Evolutionary conservation across 139 green algal species (phyloP).

Genomic region (Chara braunii): DNA sequence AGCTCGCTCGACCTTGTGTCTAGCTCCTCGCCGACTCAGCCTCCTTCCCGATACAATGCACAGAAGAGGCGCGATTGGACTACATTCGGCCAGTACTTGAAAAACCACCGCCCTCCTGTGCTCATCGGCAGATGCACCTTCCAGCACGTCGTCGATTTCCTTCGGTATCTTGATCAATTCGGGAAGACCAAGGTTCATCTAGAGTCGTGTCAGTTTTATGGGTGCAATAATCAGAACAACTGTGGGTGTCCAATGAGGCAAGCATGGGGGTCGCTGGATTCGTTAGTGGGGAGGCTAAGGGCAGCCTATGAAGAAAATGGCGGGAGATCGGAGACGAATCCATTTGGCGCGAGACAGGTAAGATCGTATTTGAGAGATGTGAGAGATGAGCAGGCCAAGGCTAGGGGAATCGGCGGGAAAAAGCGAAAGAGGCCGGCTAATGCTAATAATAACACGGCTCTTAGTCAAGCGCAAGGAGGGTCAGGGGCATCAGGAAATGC

Average conservation of each 20-base stretch:
- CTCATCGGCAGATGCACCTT: constrained; percentile 16
- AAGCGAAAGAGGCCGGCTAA: too few species aligned
- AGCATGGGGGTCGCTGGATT: constrained; percentile 32
- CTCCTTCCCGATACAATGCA: constrained; percentile 30
- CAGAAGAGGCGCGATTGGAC: constrained; percentile 38
- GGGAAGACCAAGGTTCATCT: constrained; percentile 37
- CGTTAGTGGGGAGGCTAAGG: constrained; percentile 24
- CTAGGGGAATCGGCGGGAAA: constrained; percentile 27
- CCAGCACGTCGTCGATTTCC: constrained; percentile 33
- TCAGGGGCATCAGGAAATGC: too few species aligned
- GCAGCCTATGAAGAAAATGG: constrained; percentile 37
- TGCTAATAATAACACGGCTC: too few species aligned
- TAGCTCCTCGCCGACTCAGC: too few species aligned
- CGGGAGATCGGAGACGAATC: constrained; percentile 23
- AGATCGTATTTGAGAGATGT: constrained; percentile 23
- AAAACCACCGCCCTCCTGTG: constrained; percentile 25
- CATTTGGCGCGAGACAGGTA: constrained; percentile 8
- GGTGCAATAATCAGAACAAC: neutral
- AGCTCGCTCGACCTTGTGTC: too few species aligned
- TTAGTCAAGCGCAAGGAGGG: too few species aligned
- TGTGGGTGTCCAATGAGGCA: constrained; percentile 33
- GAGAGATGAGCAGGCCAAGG: constrained; percentile 33
- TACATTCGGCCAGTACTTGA: constrained; percentile 38
- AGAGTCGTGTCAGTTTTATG: constrained; percentile 23
- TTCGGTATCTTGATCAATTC: constrained; percentile 40